Evolutionary conservation across 257 asterid species (phyloP), one percentile per base, ranked within the genome.

Genomic region (Ballota nigra): DNA sequence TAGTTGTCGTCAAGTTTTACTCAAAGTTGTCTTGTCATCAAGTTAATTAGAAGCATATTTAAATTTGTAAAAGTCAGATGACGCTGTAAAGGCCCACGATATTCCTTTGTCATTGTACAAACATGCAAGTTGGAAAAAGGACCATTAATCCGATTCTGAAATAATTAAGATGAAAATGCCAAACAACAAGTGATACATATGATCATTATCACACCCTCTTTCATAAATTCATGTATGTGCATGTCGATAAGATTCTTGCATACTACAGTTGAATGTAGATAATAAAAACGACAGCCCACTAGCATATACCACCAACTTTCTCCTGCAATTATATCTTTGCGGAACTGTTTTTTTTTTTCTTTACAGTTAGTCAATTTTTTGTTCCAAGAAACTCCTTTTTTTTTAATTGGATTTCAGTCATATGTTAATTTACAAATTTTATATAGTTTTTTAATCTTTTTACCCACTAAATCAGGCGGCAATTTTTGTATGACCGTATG

Each of bases 201-300:
- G 8, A 43, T 13, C 52, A 15, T 8, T 19, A 22, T 23, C 52
- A 34, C 51, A 41, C 53, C 18, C 66, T 57, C 66, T 43, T 67
- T 33, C 47, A 45, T 67, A 59, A n/a, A 60, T 51, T 47, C 28
- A 53, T 15, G 8, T 1, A 38, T 10, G 5, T n/a, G 20, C 22
- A 33, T 65, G 52, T 66, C 23, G 69, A 68, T 61, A 68, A 75
- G 70, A 69, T 68, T 75, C 70, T 68, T 38, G 55, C 55, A n/a
- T 47, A 22, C 9, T n/a, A 16, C 22, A 7, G 40, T 19, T 6
- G 23, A 11, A n/a, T 33, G 4, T 15, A 26, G 68, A 41, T 41
- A 22, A 66, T 29, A 41, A 73, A 26, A 66, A 55, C 10, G 75
- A 71, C 24, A 43, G 24, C 61, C 77, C 77, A 45, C 36, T 53